phyloP scores from a whole-genome alignment of 768 basidiomycete genomes.

The Suillus lakei region DNA sequence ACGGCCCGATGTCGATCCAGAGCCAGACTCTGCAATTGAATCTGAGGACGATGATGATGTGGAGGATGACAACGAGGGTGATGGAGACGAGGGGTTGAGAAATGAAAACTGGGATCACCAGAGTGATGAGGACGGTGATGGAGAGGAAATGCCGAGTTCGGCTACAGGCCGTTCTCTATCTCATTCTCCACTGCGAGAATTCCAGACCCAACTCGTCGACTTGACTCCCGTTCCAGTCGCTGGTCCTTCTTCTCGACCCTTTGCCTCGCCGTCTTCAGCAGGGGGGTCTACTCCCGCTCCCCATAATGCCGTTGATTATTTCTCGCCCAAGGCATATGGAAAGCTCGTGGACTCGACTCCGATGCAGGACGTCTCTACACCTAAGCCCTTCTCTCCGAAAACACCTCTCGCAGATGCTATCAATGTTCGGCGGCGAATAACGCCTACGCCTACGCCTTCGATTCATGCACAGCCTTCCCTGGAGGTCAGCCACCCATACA shows the following conservation, averaged over 20 bases:
- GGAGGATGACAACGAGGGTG: slow-evolving; percentile 34
- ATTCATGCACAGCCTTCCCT: slow-evolving; percentile 13
- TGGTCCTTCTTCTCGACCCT: slow-evolving; percentile 9
- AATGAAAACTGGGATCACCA: slow-evolving; percentile 42
- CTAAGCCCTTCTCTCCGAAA: slow-evolving; percentile 24
- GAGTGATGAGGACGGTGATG: slow-evolving; percentile 40
- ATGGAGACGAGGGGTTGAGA: slow-evolving; percentile 29
- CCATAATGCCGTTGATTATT: slow-evolving; percentile 9
- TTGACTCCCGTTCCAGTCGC: slow-evolving; percentile 1
- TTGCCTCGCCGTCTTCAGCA: slow-evolving; percentile 5
- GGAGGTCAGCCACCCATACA: slow-evolving; percentile 35
- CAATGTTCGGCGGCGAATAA: slow-evolving; percentile 5
- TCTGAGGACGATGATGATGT: slow-evolving; percentile 37
- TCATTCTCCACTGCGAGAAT: slow-evolving; percentile 13
- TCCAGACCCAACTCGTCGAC: slow-evolving; percentile 20
- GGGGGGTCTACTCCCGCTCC: neutral
- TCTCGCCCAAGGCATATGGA: slow-evolving; percentile 14
- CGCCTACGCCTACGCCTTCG: slow-evolving; percentile 8
- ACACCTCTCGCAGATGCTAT: slow-evolving; percentile 13
- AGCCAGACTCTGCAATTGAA: slow-evolving; percentile 26
- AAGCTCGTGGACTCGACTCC: slow-evolving; percentile 11
- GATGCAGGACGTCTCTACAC: slow-evolving; percentile 18
- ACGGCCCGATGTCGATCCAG: slow-evolving; percentile 23
- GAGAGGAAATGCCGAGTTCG: slow-evolving; percentile 31
- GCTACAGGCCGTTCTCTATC: slow-evolving; percentile 13